Conservation (phyloP, 1,284 basidiomycete genomes). For the Ceratobasidium sp. region DNA sequence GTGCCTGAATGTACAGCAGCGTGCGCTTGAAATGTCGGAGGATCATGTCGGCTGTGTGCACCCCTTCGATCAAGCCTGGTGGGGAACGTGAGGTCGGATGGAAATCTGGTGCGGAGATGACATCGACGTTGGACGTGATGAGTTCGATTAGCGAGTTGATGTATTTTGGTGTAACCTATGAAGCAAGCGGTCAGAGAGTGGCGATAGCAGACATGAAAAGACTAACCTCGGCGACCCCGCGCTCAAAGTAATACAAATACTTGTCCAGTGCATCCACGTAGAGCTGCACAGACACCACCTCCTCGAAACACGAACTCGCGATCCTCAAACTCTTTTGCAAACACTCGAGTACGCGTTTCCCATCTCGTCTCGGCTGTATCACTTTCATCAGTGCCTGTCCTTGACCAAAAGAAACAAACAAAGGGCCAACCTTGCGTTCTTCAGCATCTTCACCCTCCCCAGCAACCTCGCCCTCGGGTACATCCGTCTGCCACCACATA, state of each 20-base stretch:
- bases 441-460: slow-evolving; percentile 52
- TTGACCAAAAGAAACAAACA: neutral
- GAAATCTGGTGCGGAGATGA: slow-evolving; percentile 80
- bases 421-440: slow-evolving; percentile 53
- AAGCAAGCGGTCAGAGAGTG: slow-evolving; percentile 59
- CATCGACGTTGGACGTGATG: slow-evolving; percentile 89
- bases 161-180: slow-evolving; percentile 87
- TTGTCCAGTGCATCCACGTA: slow-evolving; percentile 94
- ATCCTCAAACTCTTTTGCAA: slow-evolving; percentile 93
- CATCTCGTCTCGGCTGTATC: slow-evolving; percentile 64
- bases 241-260: slow-evolving; percentile 93
- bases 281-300: slow-evolving; percentile 91
- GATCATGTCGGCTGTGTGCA: slow-evolving; percentile 91
- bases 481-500: slow-evolving; percentile 88
- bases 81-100: slow-evolving; percentile 82
- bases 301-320: slow-evolving; percentile 91
- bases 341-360: slow-evolving; percentile 94
- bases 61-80: slow-evolving; percentile 86
- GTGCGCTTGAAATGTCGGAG: slow-evolving; percentile 91
- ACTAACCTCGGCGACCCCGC: slow-evolving; percentile 83
- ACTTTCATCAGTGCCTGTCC: neutral
- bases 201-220: neutral
- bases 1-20: slow-evolving; percentile 77
- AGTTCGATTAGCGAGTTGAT: slow-evolving; percentile 93
- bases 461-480: slow-evolving; percentile 52